A percentile compares a stretch with the other conserved stretches of the same genome.
These are phyloP conservation scores for Anthostomella pinea DNA, from an alignment of 2,329 filamentous ascomycete species.

Conservation along the genomic window DNA sequence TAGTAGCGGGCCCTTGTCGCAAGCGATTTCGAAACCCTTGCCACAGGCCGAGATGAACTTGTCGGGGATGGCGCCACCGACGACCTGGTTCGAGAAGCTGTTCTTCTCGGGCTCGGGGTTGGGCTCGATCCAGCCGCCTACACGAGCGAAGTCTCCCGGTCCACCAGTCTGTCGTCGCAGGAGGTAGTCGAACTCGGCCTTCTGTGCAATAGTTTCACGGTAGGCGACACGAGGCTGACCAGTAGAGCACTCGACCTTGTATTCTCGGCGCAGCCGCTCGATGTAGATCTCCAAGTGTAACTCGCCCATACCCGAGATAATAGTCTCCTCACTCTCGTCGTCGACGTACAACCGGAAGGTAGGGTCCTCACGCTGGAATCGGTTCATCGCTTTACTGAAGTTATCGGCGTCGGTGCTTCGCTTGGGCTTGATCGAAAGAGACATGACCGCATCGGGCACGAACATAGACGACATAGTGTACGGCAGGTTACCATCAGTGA, in stretches of 20 bases:
- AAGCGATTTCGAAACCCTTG: constrained; percentile 86
- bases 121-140: constrained; percentile 89
- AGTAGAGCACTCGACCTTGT: constrained; percentile 93
- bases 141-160: constrained; percentile 91
- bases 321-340: constrained; percentile 88
- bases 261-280: constrained; percentile 93
- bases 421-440: constrained; percentile 95
- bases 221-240: constrained; percentile 96
- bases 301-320: constrained; percentile 98
- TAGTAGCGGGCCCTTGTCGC: constrained; percentile 82
- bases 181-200: constrained; percentile 84
- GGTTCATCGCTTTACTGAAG: constrained; percentile 98
- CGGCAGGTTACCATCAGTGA: constrained; percentile 87
- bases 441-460: constrained; percentile 96
- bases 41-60: constrained; percentile 94
- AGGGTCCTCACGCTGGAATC: constrained; percentile 96
- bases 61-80: constrained; percentile 88
- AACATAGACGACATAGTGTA: constrained; percentile 99
- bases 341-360: constrained; percentile 96
- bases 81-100: constrained; percentile 80
- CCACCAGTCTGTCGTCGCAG: constrained; percentile 95
- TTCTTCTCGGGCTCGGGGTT: constrained; percentile 71
- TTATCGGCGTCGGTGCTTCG: constrained; percentile 85
- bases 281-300: constrained; percentile 96
- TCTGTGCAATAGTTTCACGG: constrained; percentile 83